Conservation (phyloP, 1,139 yeast species). For the Suhomyces taliae region DNA sequence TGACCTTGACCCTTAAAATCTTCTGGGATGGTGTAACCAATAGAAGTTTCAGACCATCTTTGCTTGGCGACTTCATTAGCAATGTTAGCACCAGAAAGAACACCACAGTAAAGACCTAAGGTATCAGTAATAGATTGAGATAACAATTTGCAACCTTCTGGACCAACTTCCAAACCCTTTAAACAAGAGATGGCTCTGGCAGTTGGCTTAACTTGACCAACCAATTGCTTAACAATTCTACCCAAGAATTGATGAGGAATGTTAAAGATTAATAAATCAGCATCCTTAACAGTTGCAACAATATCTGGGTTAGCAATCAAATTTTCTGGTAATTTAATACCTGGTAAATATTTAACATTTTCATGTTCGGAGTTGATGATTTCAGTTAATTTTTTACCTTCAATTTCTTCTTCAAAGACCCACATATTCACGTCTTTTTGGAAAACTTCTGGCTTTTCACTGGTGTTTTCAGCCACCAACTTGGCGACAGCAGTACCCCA, state of each 20-base stretch:
- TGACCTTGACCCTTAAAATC: slow-evolving; percentile 70
- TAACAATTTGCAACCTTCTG: slow-evolving; percentile 76
- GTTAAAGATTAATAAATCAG: slow-evolving; percentile 85
- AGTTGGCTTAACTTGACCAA: slow-evolving; percentile 66
- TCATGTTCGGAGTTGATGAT: slow-evolving; percentile 85
- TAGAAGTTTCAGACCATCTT: slow-evolving; percentile 93
- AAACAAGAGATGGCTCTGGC: slow-evolving; percentile 89
- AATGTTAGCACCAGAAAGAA: slow-evolving; percentile 89
- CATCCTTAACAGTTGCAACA: slow-evolving; percentile 65
- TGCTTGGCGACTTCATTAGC: slow-evolving; percentile 94
- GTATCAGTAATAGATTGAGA: slow-evolving; percentile 72
- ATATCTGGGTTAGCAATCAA: slow-evolving; percentile 83
- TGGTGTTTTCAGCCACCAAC: slow-evolving; percentile 83
- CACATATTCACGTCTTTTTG: slow-evolving; percentile 80
- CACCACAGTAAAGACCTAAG: slow-evolving; percentile 89
- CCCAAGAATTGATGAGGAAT: slow-evolving; percentile 92
- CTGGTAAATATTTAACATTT: slow-evolving; percentile 86
- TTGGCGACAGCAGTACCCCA: slow-evolving; percentile 98
- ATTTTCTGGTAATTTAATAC: slow-evolving; percentile 74
- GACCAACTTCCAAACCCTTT: slow-evolving; percentile 84
- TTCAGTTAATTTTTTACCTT: slow-evolving; percentile 75
- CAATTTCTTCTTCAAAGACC: slow-evolving; percentile 83
- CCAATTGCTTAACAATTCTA: slow-evolving; percentile 68
- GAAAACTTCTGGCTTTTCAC: slow-evolving; percentile 67
- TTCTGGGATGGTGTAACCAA: slow-evolving; percentile 75